Conservation (phyloP, 2,329 filamentous ascomycete species). For the Pseudopithomyces chartarum region DNA sequence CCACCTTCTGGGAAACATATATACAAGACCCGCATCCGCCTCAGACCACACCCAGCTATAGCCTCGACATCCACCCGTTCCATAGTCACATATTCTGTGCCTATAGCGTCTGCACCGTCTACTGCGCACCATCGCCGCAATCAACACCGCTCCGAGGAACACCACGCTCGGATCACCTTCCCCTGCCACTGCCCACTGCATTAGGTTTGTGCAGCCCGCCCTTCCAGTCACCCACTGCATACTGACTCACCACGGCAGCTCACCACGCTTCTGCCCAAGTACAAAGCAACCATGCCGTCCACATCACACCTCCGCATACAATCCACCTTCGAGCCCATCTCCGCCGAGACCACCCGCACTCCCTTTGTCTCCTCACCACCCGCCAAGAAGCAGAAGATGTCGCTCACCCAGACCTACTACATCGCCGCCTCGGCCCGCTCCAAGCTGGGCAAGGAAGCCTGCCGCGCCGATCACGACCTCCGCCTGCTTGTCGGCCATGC, state of each 20-base stretch:
- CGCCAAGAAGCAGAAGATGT: slow-evolving; percentile 81
- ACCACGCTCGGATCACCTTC: slow-evolving; percentile 39
- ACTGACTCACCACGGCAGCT: slow-evolving; percentile 57
- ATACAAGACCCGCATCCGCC: slow-evolving; percentile 31
- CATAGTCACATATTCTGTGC: not conserved
- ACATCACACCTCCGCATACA: slow-evolving; percentile 53
- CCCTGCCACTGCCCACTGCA: slow-evolving; percentile 35
- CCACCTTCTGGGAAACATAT: slow-evolving; percentile 38
- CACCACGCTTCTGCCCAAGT: slow-evolving; percentile 38
- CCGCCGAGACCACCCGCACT: slow-evolving; percentile 50
- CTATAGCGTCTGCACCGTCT: not conserved
- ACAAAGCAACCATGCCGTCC: slow-evolving; percentile 51
- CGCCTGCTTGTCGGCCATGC: slow-evolving; percentile 95
- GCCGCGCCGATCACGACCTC: slow-evolving; percentile 89
- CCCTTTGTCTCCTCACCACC: slow-evolving; percentile 50
- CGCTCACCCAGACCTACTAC: slow-evolving; percentile 97
- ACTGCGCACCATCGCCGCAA: not conserved
- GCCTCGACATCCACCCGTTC: not conserved
- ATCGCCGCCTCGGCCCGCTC: slow-evolving; percentile 94
- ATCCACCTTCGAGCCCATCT: slow-evolving; percentile 52
- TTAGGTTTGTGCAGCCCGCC: slow-evolving; percentile 38
- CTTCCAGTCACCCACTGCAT: slow-evolving; percentile 50
- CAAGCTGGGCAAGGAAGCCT: slow-evolving; percentile 94
- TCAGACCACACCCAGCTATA: slow-evolving; percentile 16
- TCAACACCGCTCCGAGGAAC: slow-evolving; percentile 6